Evolutionary conservation across 1,284 basidiomycete species (phyloP).

Genomic region (Pyrrhoderma lamaoense): DNA sequence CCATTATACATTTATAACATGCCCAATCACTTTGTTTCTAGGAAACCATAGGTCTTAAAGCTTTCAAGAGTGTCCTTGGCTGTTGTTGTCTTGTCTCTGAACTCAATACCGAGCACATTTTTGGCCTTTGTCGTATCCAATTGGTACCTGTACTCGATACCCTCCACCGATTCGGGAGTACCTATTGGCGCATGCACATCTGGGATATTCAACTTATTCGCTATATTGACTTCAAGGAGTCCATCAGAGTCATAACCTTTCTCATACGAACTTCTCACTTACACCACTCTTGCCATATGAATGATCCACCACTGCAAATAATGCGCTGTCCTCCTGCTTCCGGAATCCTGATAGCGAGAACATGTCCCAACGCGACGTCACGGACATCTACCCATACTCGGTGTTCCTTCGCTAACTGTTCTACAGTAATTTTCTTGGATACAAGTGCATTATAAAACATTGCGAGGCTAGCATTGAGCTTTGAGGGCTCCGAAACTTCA

Average conservation of each 20-base stretch:
- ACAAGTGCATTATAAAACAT: conserved; percentile 10
- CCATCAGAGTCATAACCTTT: too few relatives aligned
- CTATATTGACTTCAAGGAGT: conserved; percentile 15
- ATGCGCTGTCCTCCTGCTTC: conserved; percentile 38
- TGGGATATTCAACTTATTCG: conserved; percentile 3
- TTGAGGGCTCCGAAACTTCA: conserved; percentile 8
- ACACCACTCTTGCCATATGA: conserved; percentile 18
- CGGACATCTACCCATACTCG: conserved; percentile 40
- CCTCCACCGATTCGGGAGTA: conserved; percentile 10
- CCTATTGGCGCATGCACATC: conserved; percentile 10
- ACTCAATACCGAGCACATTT: conserved; percentile 9
- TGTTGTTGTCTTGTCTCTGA: conserved; percentile 8
- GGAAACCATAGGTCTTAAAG: not conserved
- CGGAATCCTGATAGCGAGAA: conserved; percentile 33
- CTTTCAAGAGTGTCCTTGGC: conserved; percentile 15
- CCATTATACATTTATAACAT: too few relatives aligned
- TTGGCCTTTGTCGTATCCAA: conserved; percentile 7
- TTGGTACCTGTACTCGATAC: not conserved
- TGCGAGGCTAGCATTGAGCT: conserved; percentile 11
- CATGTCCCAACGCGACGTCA: conserved; percentile 39
- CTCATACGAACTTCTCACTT: not conserved
- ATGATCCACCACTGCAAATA: conserved; percentile 23
- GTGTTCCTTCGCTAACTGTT: conserved; percentile 21
- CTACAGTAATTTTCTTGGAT: conserved; percentile 8
- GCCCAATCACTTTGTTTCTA: too few relatives aligned